These are phyloP conservation scores for Emergomyces africanus DNA, from an alignment of 2,329 filamentous ascomycete genomes.

Conservation along the genomic window DNA sequence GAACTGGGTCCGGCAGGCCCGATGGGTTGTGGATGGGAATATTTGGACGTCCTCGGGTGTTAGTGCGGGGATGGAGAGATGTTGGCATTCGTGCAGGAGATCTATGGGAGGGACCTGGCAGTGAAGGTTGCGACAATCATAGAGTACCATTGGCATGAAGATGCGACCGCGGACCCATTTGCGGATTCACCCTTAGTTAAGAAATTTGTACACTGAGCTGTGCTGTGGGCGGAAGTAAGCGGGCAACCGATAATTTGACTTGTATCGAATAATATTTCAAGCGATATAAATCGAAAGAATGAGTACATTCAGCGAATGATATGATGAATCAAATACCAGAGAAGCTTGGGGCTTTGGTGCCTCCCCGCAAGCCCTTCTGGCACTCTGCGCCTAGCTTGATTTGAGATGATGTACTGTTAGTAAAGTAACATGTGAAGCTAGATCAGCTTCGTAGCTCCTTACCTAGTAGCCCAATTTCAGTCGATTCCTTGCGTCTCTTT, in stretches of 20 bases:
- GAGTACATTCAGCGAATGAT: not conserved
- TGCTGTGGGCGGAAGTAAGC: too few relatives aligned
- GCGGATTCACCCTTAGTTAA: slow-evolving; percentile 19
- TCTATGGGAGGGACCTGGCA: slow-evolving; percentile 43
- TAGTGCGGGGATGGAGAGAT: slow-evolving; percentile 50
- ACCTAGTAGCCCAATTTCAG: too few relatives aligned
- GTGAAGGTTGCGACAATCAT: slow-evolving; percentile 36
- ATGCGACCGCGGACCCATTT: slow-evolving; percentile 44
- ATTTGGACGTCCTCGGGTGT: slow-evolving; percentile 55
- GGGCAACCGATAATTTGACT: not conserved
- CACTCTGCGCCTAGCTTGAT: too few relatives aligned
- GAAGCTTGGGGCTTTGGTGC: too few relatives aligned
- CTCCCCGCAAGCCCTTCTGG: too few relatives aligned
- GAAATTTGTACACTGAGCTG: not conserved
- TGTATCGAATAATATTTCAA: not conserved
- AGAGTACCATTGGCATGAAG: slow-evolving; percentile 46
- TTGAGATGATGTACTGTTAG: too few relatives aligned
- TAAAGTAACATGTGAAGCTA: too few relatives aligned
- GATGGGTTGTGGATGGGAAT: slow-evolving; percentile 54
- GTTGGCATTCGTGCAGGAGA: slow-evolving; percentile 42
- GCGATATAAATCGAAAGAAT: not conserved
- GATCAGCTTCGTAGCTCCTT: too few relatives aligned
- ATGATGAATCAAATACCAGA: not conserved
- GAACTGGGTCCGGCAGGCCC: slow-evolving; percentile 47
- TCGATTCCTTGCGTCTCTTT: too few relatives aligned